Evolutionary conservation across 192 early-diverging fungal genomes (phyloP), one percentile per base, ranked within the genome.

Genomic region (Dissophora globulifera): DNA sequence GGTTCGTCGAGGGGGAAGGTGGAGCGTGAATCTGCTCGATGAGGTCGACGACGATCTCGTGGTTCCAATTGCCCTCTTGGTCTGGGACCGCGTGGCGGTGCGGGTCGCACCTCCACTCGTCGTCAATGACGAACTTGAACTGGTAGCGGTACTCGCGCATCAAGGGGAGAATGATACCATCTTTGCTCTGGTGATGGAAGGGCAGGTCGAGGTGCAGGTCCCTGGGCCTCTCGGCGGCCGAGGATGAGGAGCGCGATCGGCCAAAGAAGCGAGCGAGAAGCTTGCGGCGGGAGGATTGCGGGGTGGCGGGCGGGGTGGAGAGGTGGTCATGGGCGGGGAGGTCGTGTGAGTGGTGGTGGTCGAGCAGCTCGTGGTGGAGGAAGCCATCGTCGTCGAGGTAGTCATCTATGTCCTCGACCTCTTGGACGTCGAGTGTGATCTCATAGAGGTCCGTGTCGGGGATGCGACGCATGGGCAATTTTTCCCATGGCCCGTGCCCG

Each of bases 41-140:
- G 10, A 76, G 58, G 45, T 72, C 26, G 58, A 87, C 68, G 57
- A 78, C 47, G 53, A 85, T 72, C 83, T 88, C 72, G 65, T 85
- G 63, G 86, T 88, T 79, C 80, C 82, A 59, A 68, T 88, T 42
- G 62, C 88, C 58, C 78, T 87, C 62, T 66, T 75, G 9, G 42
- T 90, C 83, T 69, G 83, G 69, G 61, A 87, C 79, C 19, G 57
- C 52, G 10, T 17, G 46, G 19, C 33, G 45, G 29, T 66, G 12
- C 0, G 38, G 49, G 23, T 80, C 79, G 27, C 63, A 62, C 27
- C 40, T 53, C 79, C 79, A 80, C 20, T 70, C 53, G 35, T 62
- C 70, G 23, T 80, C 79, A 35, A 80, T 72, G 23, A 80, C 56
- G 46, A 80, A 80, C 54, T 80, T 80, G 79, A 51, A 80, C 26